phyloP scores from a whole-genome alignment of 306 rosid species.

The Boehmeria nivea region DNA sequence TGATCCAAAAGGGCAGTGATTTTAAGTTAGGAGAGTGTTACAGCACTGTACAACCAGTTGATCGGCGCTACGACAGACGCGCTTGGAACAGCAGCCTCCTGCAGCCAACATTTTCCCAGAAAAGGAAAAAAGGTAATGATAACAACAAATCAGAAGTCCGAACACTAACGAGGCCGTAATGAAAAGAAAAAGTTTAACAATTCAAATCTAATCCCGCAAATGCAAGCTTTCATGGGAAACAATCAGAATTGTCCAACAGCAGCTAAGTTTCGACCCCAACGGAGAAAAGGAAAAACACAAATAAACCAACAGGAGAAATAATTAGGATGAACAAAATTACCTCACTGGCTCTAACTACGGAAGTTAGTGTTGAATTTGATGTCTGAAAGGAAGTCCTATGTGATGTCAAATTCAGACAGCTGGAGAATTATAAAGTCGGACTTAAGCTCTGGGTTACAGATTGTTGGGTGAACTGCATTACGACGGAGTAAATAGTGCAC shows the following conservation, averaged over 20 bases:
- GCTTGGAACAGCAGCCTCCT: slow-evolving; percentile 44
- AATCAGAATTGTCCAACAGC: too few relatives aligned
- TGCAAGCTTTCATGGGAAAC: too few relatives aligned
- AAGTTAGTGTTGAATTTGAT: slow-evolving; percentile 24
- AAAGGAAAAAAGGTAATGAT: background rate
- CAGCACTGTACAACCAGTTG: slow-evolving; percentile 61
- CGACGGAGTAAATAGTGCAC: slow-evolving; percentile 37
- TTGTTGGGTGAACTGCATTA: too few relatives aligned
- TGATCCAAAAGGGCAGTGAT: slow-evolving; percentile 23
- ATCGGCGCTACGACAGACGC: slow-evolving; percentile 24
- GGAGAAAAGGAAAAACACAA: too few relatives aligned
- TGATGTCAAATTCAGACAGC: too few relatives aligned
- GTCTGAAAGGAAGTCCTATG: slow-evolving; percentile 12
- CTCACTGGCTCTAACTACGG: slow-evolving; percentile 37
- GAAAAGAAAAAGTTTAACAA: too few relatives aligned
- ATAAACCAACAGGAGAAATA: slow-evolving; percentile 7
- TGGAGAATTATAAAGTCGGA: too few relatives aligned
- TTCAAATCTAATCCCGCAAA: too few relatives aligned
- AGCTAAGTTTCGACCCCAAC: too few relatives aligned
- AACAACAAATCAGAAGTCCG: background rate
- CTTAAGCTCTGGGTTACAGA: too few relatives aligned
- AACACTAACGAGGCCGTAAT: background rate
- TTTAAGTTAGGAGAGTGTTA: slow-evolving; percentile 33
- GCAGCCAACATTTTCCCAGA: slow-evolving; percentile 29
- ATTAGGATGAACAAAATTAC: slow-evolving; percentile 29